These are phyloP conservation scores for Helianthus annuus DNA, from an alignment of 129 eudicot genomes.

Conservation along the genomic window DNA sequence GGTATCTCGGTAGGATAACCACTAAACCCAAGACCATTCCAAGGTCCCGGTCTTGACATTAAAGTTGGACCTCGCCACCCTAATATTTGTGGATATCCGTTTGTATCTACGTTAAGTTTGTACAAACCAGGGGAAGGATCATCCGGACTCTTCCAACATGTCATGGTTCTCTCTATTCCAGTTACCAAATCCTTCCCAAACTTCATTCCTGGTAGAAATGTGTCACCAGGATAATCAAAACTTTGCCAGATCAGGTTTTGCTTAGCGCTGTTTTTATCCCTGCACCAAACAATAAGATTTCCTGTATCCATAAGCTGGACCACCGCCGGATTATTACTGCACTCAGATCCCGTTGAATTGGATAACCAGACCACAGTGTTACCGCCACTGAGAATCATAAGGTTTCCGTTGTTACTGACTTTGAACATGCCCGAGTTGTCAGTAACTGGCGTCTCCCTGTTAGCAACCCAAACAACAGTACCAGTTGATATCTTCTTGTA, in stretches of 20 bases:
- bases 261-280: not conserved
- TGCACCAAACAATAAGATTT: slow-evolving; percentile 9
- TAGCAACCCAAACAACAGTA: slow-evolving; percentile 6
- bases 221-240: slow-evolving; percentile 14
- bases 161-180: not conserved
- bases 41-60: slow-evolving; percentile 39
- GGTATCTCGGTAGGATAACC: slow-evolving; percentile 16
- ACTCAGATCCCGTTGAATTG: not conserved
- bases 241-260: slow-evolving; percentile 11
- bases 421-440: not conserved
- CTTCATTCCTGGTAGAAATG: not conserved
- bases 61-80: slow-evolving; percentile 2
- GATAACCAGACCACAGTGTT: not conserved
- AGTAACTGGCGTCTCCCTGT: not conserved
- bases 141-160: slow-evolving; percentile 33
- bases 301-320: slow-evolving; percentile 10
- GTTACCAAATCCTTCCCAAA: slow-evolving; percentile 5
- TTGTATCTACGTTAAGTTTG: not conserved
- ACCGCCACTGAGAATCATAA: not conserved
- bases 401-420: not conserved
- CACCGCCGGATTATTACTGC: not conserved
- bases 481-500: not conserved
- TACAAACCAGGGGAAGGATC: slow-evolving; percentile 38
- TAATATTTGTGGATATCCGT: slow-evolving; percentile 26
- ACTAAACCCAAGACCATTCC: slow-evolving; percentile 43